Base-by-base conservation (phyloP, 768 basidiomycete genomes). In the Tylopilus sp. region DNA sequence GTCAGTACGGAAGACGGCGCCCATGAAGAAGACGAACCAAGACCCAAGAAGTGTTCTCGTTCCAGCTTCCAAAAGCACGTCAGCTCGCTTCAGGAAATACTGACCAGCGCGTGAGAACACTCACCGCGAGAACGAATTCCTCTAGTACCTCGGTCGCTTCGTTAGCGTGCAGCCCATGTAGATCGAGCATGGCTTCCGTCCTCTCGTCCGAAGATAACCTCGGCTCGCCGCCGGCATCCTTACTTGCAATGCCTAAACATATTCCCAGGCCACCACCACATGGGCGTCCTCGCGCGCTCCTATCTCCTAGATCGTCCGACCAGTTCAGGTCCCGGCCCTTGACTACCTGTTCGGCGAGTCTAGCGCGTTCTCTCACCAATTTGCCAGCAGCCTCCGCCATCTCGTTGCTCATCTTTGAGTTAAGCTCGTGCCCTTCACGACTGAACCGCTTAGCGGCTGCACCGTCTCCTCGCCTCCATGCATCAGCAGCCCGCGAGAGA, bases 381-480 rank as follows among this genome's bases (percentile, higher is more conserved):
- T 81, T 82, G n/a, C 77, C 77, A 2, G 97, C 97, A 6, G 96
- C 93, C 29, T 82, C 80, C 10, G 81, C 78, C 78, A 93, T 91
- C 74, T 98, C 97, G 24, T 72, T 75, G 38, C 83, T 77, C 92
- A 99, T 97, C 71, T 90, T 89, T 38, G 82, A 84, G 63, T 98
- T 98, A 54, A 97, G 74, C 37, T 96, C 92, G 61, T 96, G 91
- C 1, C 94, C 97, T 64, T 98, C 95, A 37, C 91, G 77, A 57
- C 88, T 91, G 73, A 96, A 98, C 43, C 92, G 78, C 72, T 98
- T 97, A 33, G 97, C 97, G 1, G 90, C 88, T 0, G 95, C 93
- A 3, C 96, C 96, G 60, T 99, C 97, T 1, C 96, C 95, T 3
- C 92, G 80, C 50, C 92, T 80, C 91, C 93, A 99, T 4, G 95